Base-by-base conservation (phyloP, 164 flowering plant species). In the Dillenia suffruticosa region DNA sequence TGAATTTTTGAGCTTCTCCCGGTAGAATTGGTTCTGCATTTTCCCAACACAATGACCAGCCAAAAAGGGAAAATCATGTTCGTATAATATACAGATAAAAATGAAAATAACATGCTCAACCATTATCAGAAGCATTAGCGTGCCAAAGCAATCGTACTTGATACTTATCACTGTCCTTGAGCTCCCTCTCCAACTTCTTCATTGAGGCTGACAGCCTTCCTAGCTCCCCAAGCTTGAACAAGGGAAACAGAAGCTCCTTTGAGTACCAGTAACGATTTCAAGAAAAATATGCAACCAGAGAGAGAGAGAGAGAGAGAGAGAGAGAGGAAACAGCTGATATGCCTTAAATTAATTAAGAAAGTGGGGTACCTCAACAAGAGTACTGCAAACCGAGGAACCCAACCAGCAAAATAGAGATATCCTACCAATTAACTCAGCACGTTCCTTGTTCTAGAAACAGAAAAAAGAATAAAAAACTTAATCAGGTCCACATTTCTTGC, bases 401-500 rank as follows among this genome's bases (percentile, higher is more conserved):
- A 90, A 56, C 96, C 96, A 95, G 70, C 97, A 92, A 77, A 76
- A 95, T 49, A 95, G 96, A 61, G 99, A 86, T 9, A 92, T 85
- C 74, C 91, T 80, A 47, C 94, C 96, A 76, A 95, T 52, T 51
- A 79, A 67, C 55, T 95, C 97, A 7, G 92, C 71, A n/a, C 88
- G 85, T 74, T 95, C 97, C 72, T 92, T 90, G 86, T 90, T 82
- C 99, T 95, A 60, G 17, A 47, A 15, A 55, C 11, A 58, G 57
- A 32, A 22, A 61, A 52, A 14, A 46, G 46, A 47, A 40, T 48
- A 40, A 2, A 19, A 19, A 63, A 62, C 14, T 60, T 47, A 14
- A n/a, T n/a, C 13, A 54, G 12, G 43, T 32, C 10, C 46, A 44
- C 61, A 15, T 46, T 59, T 59, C 48, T 57, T 44, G 15, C 9